Conservation (phyloP, 805 yeast species). For the Yamadazyma akitaensis region DNA sequence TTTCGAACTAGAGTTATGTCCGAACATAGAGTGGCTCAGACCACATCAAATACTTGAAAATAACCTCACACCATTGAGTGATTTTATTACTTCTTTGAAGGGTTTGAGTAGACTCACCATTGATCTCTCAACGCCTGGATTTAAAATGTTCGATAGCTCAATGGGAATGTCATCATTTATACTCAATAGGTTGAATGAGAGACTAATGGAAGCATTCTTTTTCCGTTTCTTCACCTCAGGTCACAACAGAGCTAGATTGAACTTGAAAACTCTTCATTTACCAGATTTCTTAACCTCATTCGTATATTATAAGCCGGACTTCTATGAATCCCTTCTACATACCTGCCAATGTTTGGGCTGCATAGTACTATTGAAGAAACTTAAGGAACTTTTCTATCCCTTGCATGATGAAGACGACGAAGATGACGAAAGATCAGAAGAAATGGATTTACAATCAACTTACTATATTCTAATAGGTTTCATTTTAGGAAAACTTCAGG, state of each 20-base stretch:
- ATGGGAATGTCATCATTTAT: slow-evolving; percentile 26
- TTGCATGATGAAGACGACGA: slow-evolving; percentile 16
- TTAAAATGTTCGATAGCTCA: slow-evolving; percentile 34
- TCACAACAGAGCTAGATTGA: slow-evolving; percentile 10
- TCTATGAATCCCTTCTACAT: slow-evolving; percentile 31
- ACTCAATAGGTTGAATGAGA: slow-evolving; percentile 31
- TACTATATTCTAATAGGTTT: slow-evolving; percentile 31
- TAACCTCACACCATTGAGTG: slow-evolving; percentile 30
- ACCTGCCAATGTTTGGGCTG: slow-evolving; percentile 39
- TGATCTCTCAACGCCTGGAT: slow-evolving; percentile 34
- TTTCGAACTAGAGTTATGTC: slow-evolving; percentile 30
- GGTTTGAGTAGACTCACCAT: slow-evolving; percentile 23
- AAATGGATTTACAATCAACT: slow-evolving; percentile 24
- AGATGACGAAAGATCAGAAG: slow-evolving; percentile 8
- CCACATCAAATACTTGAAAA: slow-evolving; percentile 32
- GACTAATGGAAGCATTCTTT: slow-evolving; percentile 36
- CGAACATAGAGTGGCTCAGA: slow-evolving; percentile 33
- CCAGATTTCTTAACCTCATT: slow-evolving; percentile 37
- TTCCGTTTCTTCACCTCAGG: slow-evolving; percentile 19
- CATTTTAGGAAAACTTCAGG: slow-evolving; percentile 31
- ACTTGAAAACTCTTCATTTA: slow-evolving; percentile 24
- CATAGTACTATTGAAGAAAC: slow-evolving; percentile 21
- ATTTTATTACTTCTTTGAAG: slow-evolving; percentile 23
- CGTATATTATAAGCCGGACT: slow-evolving; percentile 35
- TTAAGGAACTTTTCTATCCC: slow-evolving; percentile 22